phyloP scores from a whole-genome alignment of 1,284 basidiomycete genomes.

The Phellopilus nigrolimitatus region DNA sequence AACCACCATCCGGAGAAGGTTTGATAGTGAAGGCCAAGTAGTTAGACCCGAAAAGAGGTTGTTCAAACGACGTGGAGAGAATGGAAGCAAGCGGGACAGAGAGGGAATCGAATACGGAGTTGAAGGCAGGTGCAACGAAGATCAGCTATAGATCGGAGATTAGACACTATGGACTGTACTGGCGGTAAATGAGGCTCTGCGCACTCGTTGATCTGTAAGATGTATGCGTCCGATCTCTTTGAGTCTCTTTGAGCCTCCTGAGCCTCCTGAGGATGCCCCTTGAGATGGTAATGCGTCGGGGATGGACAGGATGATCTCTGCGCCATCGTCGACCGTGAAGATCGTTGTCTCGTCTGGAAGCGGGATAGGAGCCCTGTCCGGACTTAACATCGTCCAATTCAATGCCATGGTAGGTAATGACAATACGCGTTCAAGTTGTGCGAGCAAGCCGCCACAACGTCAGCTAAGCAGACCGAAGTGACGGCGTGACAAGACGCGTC shows the following conservation, averaged over 20 bases:
- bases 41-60: slow-evolving; percentile 67
- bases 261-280: slow-evolving; percentile 41
- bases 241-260: slow-evolving; percentile 50
- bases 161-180: slow-evolving; percentile 2
- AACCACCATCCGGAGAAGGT: slow-evolving; percentile 59
- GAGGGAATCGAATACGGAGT: slow-evolving; percentile 44
- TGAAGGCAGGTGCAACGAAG: slow-evolving; percentile 42
- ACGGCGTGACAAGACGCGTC: neutral
- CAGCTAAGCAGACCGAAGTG: neutral
- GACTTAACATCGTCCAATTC: slow-evolving; percentile 69
- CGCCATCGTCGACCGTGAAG: slow-evolving; percentile 49
- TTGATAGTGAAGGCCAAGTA: slow-evolving; percentile 61
- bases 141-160: slow-evolving; percentile 46
- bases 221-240: slow-evolving; percentile 53
- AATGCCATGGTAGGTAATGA: slow-evolving; percentile 51
- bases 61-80: slow-evolving; percentile 65
- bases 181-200: slow-evolving; percentile 25
- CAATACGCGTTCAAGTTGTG: no score
- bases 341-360: slow-evolving; percentile 59
- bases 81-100: slow-evolving; percentile 60
- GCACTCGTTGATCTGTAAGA: slow-evolving; percentile 69
- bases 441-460: no score
- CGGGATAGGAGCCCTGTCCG: slow-evolving; percentile 54
- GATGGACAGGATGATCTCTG: slow-evolving; percentile 52
- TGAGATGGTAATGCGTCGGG: slow-evolving; percentile 46